Percentiles rank a stretch among this genome's conserved stretches.
Conservation (phyloP, 2,329 filamentous ascomycete genomes). For the Fusarium protoensiforme region DNA sequence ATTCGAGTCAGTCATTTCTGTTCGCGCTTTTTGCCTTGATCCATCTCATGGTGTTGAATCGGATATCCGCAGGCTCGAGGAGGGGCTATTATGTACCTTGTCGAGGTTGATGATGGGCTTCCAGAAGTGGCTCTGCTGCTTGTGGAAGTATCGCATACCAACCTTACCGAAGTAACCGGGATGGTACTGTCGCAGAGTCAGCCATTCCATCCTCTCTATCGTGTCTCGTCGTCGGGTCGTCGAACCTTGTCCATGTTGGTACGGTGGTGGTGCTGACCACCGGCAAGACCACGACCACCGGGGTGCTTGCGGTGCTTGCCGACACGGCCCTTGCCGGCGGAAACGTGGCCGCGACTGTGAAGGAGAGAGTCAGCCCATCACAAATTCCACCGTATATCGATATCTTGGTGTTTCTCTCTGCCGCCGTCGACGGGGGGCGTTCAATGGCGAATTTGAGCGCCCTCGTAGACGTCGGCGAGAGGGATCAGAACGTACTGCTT, state of each 20-base stretch:
- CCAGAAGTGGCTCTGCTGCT: conserved; percentile 95
- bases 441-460: conserved; percentile 31
- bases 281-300: conserved; percentile 87
- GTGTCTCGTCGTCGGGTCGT: conserved; percentile 60
- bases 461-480: conserved; percentile 33
- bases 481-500: conserved; percentile 72
- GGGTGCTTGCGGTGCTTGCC: conserved; percentile 98
- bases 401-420: conserved; percentile 2
- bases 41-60: background rate
- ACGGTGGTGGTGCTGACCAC: conserved; percentile 92
- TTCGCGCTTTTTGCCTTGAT: background rate
- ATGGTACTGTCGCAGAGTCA: conserved; percentile 75
- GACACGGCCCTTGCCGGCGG: conserved; percentile 96
- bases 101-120: conserved; percentile 99
- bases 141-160: conserved; percentile 97
- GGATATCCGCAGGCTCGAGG: conserved; percentile 19
- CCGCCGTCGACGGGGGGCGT: conserved; percentile 31
- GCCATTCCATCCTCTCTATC: conserved; percentile 30
- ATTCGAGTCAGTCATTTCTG: conserved; percentile 42
- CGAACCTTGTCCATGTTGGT: conserved; percentile 78
- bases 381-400: conserved; percentile 11
- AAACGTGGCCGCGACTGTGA: conserved; percentile 92
- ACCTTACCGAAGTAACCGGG: conserved; percentile 99
- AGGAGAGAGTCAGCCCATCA: conserved; percentile 43
- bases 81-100: conserved; percentile 72